Evolutionary conservation across 805 yeast genomes (phyloP).

Genomic region (Myxozyma neotropica): DNA sequence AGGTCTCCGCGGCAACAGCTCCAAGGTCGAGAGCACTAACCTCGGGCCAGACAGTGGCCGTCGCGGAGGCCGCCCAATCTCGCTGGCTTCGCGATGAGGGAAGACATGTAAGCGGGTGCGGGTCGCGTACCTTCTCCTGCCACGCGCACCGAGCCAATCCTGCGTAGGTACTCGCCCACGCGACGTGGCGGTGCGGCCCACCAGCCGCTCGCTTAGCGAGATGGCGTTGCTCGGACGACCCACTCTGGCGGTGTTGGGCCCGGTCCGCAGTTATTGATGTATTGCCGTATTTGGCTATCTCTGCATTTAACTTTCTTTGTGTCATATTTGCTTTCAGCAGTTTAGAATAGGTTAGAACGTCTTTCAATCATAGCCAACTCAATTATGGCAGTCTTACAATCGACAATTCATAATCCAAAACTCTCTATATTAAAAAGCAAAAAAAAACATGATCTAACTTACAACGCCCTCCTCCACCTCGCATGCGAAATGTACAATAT

Average conservation of each 20-base stretch:
- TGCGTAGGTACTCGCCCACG: not conserved
- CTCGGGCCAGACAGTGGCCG: too few species aligned
- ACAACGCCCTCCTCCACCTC: constrained; percentile 1
- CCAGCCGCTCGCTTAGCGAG: not conserved
- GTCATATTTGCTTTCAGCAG: too few species aligned
- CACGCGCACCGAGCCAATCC: constrained; percentile 4
- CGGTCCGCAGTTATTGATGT: not conserved
- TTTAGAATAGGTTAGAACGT: too few species aligned
- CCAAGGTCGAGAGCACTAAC: too few species aligned
- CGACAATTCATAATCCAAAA: too few species aligned
- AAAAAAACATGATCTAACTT: not conserved
- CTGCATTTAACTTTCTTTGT: too few species aligned
- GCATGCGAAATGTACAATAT: too few species aligned
- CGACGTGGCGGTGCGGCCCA: constrained; percentile 7
- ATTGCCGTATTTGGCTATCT: not conserved
- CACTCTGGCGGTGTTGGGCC: not conserved
- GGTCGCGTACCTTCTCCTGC: not conserved
- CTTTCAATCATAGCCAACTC: too few species aligned
- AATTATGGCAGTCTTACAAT: too few species aligned
- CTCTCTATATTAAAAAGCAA: not conserved
- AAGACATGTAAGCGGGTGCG: not conserved
- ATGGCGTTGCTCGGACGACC: not conserved
- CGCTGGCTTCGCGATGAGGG: too few species aligned
- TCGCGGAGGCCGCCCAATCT: not conserved
- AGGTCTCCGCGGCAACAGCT: too few species aligned